Base-by-base conservation (phyloP, 2,329 filamentous ascomycete genomes). In the Emmonsia crescens region DNA sequence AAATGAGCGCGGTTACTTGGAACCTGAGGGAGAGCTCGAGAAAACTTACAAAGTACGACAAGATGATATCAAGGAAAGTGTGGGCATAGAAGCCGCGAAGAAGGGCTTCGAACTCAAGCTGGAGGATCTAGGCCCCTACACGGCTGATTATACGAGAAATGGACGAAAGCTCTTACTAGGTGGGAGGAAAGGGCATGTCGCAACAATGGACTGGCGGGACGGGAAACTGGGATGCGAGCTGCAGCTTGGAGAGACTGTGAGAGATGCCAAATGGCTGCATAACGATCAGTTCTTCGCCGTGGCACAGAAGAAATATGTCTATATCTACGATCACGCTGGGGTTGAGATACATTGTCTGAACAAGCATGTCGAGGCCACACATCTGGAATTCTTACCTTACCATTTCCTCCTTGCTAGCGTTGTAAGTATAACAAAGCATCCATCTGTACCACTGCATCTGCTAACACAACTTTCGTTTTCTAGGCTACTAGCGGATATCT, bases 361-460 rank as follows among this genome's bases (percentile, higher is more conserved):
- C 75, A 94, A 94, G 74, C 93, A 96, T 73, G 84, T 89, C 64
- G 94, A 99, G 74, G 89, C 95, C 16, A 88, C 89, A 14, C 88
- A 95, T 74, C 91, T 99, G 82, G 91, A 97, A 75, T 99, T 96
- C 72, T 79, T 97, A 16, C 93, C 93, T 0, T 97, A 96, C 72
- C 94, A 99, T 74, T 99, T 96, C 74, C 84, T 99, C 49, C 82
- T 99, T 57, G 89, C 89, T 21, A 96, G 91, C 21, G 83, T 93
- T 69, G 88, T 89, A 75, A 79, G 86, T 82, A 48, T 9, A 12
- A 6, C 36, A 31, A n/a, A 24, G 14, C 9, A 21, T 36, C 19
- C 14, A n/a, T 46, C 36, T 56, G 16, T 12, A 33, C 33, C 19
- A 42, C 14, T 29, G 21, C n/a, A 51, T 56, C 42, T 24, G 21